Percentiles rank a stretch among this genome's conserved stretches.
Evolutionary conservation across 805 yeast species (phyloP).

Genomic region (Nakazawaea laoshanensis): DNA sequence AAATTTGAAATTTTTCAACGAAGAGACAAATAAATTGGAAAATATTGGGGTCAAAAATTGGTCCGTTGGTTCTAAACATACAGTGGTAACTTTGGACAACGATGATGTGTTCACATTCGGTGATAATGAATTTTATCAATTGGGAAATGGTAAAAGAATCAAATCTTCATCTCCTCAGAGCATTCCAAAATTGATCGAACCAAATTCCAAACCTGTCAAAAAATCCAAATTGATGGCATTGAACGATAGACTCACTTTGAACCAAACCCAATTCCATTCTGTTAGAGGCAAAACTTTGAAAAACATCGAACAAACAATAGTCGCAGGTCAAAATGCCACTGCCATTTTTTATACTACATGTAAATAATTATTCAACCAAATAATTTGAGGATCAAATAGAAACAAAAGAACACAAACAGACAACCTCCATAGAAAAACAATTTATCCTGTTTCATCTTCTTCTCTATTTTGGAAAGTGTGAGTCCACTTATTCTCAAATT

Average conservation of each 20-base stretch:
- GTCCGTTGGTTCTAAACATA: constrained; percentile 60
- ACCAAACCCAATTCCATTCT: constrained; percentile 13
- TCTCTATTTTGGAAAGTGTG: constrained; percentile 73
- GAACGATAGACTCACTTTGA: constrained; percentile 38
- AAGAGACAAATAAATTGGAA: constrained; percentile 27
- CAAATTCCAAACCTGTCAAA: constrained; percentile 24
- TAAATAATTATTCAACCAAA: constrained; percentile 32
- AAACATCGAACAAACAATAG: constrained; percentile 43
- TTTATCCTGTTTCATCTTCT: constrained; percentile 79
- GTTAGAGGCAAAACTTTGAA: constrained; percentile 17
- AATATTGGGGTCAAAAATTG: constrained; percentile 42
- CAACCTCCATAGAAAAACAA: constrained; percentile 78
- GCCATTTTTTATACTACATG: constrained; percentile 46
- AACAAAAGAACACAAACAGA: constrained; percentile 47
- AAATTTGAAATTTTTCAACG: constrained; percentile 48
- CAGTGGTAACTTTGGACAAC: constrained; percentile 48
- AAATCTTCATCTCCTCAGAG: constrained; percentile 46
- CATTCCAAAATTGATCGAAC: constrained; percentile 53
- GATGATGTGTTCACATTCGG: constrained; percentile 78
- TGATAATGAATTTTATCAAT: constrained; percentile 71
- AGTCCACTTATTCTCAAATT: constrained; percentile 84
- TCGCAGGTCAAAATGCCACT: constrained; percentile 54
- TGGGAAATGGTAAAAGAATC: constrained; percentile 72
- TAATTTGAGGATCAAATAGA: constrained; percentile 60
- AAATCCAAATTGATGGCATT: constrained; percentile 24